Evolutionary conservation across 2,329 filamentous ascomycete species (phyloP), one percentile per base, ranked within the genome.

Genomic region (Colletotrichum navitas): DNA sequence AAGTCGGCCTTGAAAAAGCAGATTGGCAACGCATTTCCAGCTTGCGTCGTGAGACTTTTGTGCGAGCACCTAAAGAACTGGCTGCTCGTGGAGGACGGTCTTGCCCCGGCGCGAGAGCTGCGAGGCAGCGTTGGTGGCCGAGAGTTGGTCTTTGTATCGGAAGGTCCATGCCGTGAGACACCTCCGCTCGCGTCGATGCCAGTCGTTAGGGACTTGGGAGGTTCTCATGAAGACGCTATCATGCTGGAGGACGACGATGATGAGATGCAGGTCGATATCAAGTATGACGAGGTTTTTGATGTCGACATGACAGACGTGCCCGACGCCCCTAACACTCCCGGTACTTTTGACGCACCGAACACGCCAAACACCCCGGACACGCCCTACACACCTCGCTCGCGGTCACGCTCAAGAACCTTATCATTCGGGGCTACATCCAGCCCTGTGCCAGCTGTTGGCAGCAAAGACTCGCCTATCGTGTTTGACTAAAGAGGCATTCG

Each of bases 21-120:
- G 78, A 93, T 95, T 73, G 93, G 93, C 0, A 95, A 96, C 76
- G 93, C 93, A 0, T 94, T 95, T 21, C 92, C 94, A 0, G 89
- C 93, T 0, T 82, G 82, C 36, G 85, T 87, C 0, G 89, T 89
- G 3, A 80, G 81, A 34, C 79, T 85, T 0, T 76, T 90, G 0
- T 89, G 86, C 72, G 76, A 78, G n/a, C 85, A 88, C 60, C 75
- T 90, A 11, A 79, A 83, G 24, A 73, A 78, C 10, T 87, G 83
- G 80, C 76, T 90, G 1, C 77, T 87, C 18, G 73, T 77, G 1
- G 76, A 82, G 26, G 87, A 89, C 65, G 77, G 80, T 5, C n/a
- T 72, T 21, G 32, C 39, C 5, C 29, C 69, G 1, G 18, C 52
- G 16, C 14, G 54, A 41, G 36, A 43, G 14, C 14, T 34, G 18